These are phyloP conservation scores for Hypomontagnella submonticulosa DNA, from an alignment of 495 filamentous ascomycete genomes.

Conservation along the genomic window DNA sequence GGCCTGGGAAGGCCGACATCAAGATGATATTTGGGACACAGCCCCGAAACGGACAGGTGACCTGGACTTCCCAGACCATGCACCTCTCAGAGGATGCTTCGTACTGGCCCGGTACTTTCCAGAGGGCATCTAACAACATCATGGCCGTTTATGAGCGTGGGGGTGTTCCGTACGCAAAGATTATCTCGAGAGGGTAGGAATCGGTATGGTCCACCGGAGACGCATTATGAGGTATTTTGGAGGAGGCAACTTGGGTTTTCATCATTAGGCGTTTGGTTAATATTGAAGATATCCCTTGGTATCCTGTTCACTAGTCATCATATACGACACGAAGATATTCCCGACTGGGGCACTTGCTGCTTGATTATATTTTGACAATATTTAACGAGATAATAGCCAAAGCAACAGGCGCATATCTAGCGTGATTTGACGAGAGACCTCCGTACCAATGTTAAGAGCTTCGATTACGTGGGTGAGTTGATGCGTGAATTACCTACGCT, in stretches of 20 bases:
- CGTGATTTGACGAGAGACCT: too few species aligned
- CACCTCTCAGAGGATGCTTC: conserved; percentile 24
- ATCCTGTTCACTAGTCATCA: conserved; percentile 2
- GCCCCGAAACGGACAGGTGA: conserved; percentile 18
- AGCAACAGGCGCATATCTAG: not conserved
- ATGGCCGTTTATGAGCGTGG: conserved; percentile 42
- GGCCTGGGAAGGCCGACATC: conserved; percentile 43
- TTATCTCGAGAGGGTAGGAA: conserved; percentile 14
- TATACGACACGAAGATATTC: not conserved
- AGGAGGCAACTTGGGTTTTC: not conserved
- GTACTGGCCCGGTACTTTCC: conserved; percentile 37
- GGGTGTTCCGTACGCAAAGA: conserved; percentile 21
- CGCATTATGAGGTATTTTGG: not conserved
- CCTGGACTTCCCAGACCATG: conserved; percentile 25
- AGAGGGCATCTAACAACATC: conserved; percentile 11
- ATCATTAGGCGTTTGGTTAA: conserved; percentile 15
- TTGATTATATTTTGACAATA: not conserved
- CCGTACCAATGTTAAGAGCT: too few species aligned
- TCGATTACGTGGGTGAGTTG: too few species aligned
- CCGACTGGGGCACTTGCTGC: not conserved
- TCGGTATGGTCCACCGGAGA: not conserved
- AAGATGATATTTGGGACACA: conserved; percentile 40
- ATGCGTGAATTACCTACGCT: too few species aligned
- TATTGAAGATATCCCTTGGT: conserved; percentile 26
- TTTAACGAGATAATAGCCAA: too few species aligned